Evolutionary conservation across 169 alveolate genomes (phyloP), one percentile per base, ranked within the genome.

Genomic region (Cytauxzoon felis): DNA sequence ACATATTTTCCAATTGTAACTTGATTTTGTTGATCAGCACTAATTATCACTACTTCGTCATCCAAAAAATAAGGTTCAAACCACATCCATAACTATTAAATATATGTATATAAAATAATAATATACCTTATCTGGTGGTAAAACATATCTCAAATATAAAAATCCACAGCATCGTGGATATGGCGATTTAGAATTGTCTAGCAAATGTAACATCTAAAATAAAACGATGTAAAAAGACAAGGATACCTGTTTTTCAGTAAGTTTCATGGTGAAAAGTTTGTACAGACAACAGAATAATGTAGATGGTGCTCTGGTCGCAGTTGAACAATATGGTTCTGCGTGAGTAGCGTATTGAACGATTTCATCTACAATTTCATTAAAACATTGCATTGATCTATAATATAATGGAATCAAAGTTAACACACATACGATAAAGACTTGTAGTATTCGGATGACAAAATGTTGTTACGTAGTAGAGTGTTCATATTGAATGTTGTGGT

Each of bases 261-360:
- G 51, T n/a, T 73, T 78, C 80, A 85, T 33, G 4, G 88, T 80
- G 21, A 85, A 76, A 8, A 80, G 56, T 60, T 73, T 80, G 78
- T 85, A 79, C 16, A 85, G 80, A 42, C 91, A 85, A 48, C 91
- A 85, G 45, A 85, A 85, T 18, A 85, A 68, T 19, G 91, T 85
- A 5, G 91, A 85, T 2, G 91, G 91, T 1, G 87, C 88, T 26
- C 88, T 59, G 24, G 79, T 79, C n/a, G 87, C 79, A 0, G 89
- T 81, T 42, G 66, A 49, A 54, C 91, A 85, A 47, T 80, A 85
- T 29, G 91, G 91, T 63, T 85, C 91, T 13, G 70, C 87, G 50
- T 85, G 91, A 51, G 81, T 80, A 3, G 87, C 91, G 72, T 78
- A 80, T 62, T 79, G 81, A 30, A 59, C 83, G 45, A 85, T 50